Percentiles rank a stretch among this genome's conserved stretches.
Evolutionary conservation across 306 rosid species (phyloP).

Genomic region (Trichosanthes cucumerina): DNA sequence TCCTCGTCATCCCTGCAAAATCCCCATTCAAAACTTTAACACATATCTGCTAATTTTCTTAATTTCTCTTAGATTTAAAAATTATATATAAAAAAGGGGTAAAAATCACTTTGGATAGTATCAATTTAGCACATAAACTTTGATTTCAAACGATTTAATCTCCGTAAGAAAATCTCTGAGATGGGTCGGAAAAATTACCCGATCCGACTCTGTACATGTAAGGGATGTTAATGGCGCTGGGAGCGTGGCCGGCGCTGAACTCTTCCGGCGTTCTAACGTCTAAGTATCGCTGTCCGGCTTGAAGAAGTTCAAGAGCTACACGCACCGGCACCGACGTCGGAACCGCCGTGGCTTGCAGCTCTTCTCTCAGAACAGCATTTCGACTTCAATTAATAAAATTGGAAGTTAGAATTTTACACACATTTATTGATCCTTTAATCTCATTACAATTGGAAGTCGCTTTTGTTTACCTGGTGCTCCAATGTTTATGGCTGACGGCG

Average conservation of each 20-base stretch:
- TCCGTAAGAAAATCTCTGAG: not conserved
- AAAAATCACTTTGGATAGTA: too few species aligned
- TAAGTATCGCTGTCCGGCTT: conserved; percentile 81
- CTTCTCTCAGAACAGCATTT: conserved; percentile 30
- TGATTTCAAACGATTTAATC: not conserved
- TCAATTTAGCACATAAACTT: too few species aligned
- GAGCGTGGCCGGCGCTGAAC: conserved; percentile 55
- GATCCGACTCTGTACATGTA: conserved; percentile 67
- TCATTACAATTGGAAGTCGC: not conserved
- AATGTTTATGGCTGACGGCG: not conserved
- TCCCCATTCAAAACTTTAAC: too few species aligned
- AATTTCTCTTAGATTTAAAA: too few species aligned
- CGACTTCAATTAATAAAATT: conserved; percentile 17
- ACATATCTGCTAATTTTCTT: too few species aligned
- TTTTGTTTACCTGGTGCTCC: conserved; percentile 13
- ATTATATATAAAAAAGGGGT: too few species aligned
- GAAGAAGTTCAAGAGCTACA: conserved; percentile 71
- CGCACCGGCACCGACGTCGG: conserved; percentile 87
- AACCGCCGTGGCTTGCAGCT: conserved; percentile 35
- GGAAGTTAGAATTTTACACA: not conserved
- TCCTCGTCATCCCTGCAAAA: conserved; percentile 58
- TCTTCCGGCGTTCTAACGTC: conserved; percentile 92
- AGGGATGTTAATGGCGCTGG: conserved; percentile 69
- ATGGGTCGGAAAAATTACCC: conserved; percentile 26
- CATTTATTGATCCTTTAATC: not conserved